A percentile compares a stretch with the other conserved stretches of the same genome.
Evolutionary conservation across 257 asterid genomes (phyloP).

Genomic region (Solanum piurae): DNA sequence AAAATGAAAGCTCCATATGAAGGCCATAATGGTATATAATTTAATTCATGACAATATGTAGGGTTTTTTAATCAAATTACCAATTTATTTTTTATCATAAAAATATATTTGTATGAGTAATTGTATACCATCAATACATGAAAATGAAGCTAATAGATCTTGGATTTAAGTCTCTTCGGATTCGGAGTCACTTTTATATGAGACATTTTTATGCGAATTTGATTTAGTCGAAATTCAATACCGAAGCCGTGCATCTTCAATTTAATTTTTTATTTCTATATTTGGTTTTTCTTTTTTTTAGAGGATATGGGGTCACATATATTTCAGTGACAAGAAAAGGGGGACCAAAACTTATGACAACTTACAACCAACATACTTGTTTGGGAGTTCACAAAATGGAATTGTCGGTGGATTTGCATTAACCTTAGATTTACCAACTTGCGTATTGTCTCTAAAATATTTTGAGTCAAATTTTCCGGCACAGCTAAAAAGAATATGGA

Average conservation of each 20-base stretch:
- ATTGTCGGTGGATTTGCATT: not conserved
- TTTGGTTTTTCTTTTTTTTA: not conserved
- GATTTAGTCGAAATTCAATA: fast-evolving
- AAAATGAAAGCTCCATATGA: too few relatives aligned
- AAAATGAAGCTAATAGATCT: not conserved
- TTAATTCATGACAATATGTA: not conserved
- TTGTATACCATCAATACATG: not conserved
- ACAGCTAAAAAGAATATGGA: not conserved
- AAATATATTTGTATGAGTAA: too few relatives aligned
- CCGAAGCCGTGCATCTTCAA: fast-evolving
- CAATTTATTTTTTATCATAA: not conserved
- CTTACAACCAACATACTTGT: not conserved
- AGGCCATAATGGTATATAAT: not conserved
- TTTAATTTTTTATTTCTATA: not conserved
- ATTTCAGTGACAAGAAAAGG: not conserved
- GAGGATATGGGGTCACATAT: not conserved
- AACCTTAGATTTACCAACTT: not conserved
- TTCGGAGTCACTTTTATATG: too few relatives aligned
- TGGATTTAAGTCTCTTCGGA: not conserved
- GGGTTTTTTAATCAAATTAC: not conserved
- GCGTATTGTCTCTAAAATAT: not conserved
- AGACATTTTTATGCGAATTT: too few relatives aligned
- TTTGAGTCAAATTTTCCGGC: not conserved
- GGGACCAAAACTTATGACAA: not conserved
- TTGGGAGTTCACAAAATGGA: not conserved